Evolutionary conservation across 2,329 filamentous ascomycete genomes (phyloP), one percentile per base, ranked within the genome.

Genomic region (Fusarium sp.): DNA sequence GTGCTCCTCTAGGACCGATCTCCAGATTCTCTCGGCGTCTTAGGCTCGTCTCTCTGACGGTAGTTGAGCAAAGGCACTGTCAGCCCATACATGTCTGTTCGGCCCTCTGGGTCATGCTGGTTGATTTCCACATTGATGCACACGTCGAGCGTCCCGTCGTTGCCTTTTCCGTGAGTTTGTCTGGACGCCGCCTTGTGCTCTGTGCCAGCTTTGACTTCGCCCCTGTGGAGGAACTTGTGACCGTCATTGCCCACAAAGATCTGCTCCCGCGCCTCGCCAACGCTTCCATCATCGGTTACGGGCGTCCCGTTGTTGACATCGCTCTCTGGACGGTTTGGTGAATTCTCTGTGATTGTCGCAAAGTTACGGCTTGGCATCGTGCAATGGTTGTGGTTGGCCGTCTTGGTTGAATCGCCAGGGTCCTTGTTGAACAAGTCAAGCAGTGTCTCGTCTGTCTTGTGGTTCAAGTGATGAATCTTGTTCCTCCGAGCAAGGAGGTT

Each of bases 321-420:
- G 8, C 43, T 78, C 56, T 47, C 78, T 3, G 59, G 50, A 65
- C 87, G 87, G 78, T 87, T 86, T 56, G 89, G 94, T n/a, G 92
- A 91, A 82, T 98, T 98, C 81, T 98, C 94, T 20, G 94, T 93
- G 69, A 99, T 92, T 47, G 94, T 92, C 78, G 96, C 96, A 88
- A 94, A 99, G 82, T 99, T 99, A 27, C 97, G 91, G 74, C 95
- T 95, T 3, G 97, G 91, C 83, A 98, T 98, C 12, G 95, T 98
- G 71, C 94, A 93, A 73, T 94, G 89, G 83, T 98, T 98, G 80
- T 89, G 92, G 50, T 86, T 85, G 1, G 91, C 89, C 5, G 93
- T 94, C 84, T 95, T 97, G 88, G 60, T 94, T 79, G 81, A 90
- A 80, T 83, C 89, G 76, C 97, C 95, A 0, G 97, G 95, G 78